Base-by-base conservation (phyloP, 108 stramenopile species). In the Pseudonitzschia multiseries region DNA sequence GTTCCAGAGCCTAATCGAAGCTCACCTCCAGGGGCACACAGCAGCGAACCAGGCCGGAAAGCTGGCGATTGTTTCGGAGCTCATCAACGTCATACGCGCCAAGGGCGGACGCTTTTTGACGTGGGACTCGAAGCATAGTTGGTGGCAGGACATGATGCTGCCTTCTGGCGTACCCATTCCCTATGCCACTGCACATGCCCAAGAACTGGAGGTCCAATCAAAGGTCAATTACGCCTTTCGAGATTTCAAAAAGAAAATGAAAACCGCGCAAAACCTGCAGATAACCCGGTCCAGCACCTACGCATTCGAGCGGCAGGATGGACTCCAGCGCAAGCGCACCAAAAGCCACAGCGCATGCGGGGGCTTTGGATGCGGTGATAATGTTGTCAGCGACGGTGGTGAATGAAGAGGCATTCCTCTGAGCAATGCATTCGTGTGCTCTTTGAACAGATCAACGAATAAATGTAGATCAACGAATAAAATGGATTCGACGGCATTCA, bases 161-260 rank as follows among this genome's bases (percentile, higher is more conserved):
- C 32, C 26, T 28, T 15, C 57, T 21, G 10, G 8, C 29, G 26
- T 20, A 10, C 15, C 32, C n/a, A 13, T 31, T 4, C 10, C 8
- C 36, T 8, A 14, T 33, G 10, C 26, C 29, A 40, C 27, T 40
- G 36, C 61, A 3, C 28, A 62, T 13, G 61, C 61, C 12, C 36
- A 40, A 18, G 36, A 62, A 36, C 10, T 24, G 4, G 61, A 62
- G 29, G 40, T 62, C 36, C 61, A 62, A 40, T 62, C 40, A 9
- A 62, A 62, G 36, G 61, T 62, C n/a, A 62, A 62, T 10, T 62
- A 33, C 29, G 61, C 61, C 32, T 62, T 62, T 62, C 33, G 32
- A 40, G 61, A 62, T 62, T 62, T 62, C 36, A 62, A 62, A 33
- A 62, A 40, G 20, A 62, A 40, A 40, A 31, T 40, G 32, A 33